Evolutionary conservation across 176 grass and related monocot genomes (phyloP).

Genomic region (Avena insularis): DNA sequence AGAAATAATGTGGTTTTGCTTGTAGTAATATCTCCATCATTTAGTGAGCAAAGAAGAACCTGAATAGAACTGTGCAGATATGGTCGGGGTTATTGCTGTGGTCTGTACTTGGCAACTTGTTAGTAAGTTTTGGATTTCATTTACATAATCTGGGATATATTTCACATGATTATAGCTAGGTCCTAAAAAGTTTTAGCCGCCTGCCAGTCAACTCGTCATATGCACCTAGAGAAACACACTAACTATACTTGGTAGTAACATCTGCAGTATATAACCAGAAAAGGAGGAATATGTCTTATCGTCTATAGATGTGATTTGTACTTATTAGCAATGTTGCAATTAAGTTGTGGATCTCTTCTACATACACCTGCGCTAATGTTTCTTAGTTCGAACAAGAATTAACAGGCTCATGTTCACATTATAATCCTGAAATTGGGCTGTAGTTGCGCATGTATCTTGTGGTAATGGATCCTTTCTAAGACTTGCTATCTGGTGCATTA

Average conservation of each 20-base stretch:
- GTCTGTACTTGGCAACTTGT: background rate
- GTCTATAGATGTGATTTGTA: background rate
- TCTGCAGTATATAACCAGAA: too few species aligned
- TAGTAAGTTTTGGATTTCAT: background rate
- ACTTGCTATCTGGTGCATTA: slow-evolving; percentile 17
- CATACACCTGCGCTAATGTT: background rate
- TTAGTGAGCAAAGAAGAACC: too few species aligned
- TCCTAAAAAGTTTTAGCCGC: background rate
- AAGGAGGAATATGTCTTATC: too few species aligned
- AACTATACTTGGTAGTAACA: too few species aligned
- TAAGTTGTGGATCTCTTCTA: background rate
- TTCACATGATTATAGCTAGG: background rate
- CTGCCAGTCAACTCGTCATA: background rate
- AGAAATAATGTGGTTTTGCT: too few species aligned
- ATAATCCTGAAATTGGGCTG: background rate
- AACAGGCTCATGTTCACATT: background rate
- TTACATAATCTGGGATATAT: background rate
- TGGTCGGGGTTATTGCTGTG: too few species aligned
- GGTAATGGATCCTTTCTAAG: background rate
- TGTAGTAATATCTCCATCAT: too few species aligned
- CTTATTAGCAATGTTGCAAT: background rate
- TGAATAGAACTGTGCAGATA: too few species aligned
- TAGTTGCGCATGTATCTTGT: background rate
- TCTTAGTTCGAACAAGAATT: background rate
- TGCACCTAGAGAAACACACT: background rate